These are phyloP conservation scores for Galerina marginata DNA, from an alignment of 768 basidiomycete species.

Conservation along the genomic window DNA sequence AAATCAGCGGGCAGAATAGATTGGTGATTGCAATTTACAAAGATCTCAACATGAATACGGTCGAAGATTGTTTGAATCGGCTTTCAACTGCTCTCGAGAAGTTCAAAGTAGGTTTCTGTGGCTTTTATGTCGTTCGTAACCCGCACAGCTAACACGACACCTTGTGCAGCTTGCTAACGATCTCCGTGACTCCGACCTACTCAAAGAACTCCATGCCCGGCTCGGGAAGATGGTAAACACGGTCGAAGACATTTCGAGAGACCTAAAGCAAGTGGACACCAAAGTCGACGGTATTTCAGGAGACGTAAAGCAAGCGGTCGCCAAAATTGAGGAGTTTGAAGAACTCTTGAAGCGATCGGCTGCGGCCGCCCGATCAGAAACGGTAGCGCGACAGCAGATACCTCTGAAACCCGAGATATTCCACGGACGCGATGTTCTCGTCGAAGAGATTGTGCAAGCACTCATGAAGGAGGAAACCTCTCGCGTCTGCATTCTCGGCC, in stretches of 20 bases:
- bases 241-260: neutral
- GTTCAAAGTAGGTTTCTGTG: conserved; percentile 1
- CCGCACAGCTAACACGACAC: neutral
- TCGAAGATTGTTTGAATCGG: conserved; percentile 3
- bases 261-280: neutral
- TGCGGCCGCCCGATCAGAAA: neutral
- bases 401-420: conserved; percentile 10
- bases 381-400: neutral
- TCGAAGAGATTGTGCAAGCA: neutral
- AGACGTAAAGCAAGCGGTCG: neutral
- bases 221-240: neutral
- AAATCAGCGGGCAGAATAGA: conserved; percentile 3
- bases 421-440: conserved; percentile 3
- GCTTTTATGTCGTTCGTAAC: neutral
- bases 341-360: neutral
- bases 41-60: neutral
- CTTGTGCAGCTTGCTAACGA: neutral
- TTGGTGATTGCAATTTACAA: neutral
- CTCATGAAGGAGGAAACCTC: conserved; percentile 3
- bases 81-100: conserved; percentile 7
- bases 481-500: conserved; percentile 29
- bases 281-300: neutral
- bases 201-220: neutral
- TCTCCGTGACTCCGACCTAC: neutral
- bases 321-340: neutral